Conservation (phyloP, 2,329 filamentous ascomycete genomes). For the Diaporthe amygdali region DNA sequence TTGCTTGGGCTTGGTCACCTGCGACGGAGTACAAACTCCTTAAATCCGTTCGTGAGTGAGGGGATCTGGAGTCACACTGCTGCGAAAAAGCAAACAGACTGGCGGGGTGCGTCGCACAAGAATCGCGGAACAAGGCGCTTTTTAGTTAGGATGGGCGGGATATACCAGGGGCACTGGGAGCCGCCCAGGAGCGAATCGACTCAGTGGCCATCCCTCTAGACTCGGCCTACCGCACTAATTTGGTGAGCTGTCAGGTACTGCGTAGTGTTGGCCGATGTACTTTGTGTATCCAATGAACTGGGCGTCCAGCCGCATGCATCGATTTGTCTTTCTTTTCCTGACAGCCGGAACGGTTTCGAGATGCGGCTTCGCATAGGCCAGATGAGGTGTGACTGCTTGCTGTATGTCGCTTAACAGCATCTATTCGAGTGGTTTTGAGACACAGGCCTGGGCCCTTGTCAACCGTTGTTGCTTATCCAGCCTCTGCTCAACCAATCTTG, state of each 20-base stretch:
- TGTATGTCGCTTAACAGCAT: neutral
- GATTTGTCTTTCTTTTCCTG: neutral
- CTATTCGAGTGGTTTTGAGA: neutral
- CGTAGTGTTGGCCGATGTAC: neutral
- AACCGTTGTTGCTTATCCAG: neutral
- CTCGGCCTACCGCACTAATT: neutral
- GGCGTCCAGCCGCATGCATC: neutral
- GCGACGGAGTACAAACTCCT: conserved; percentile 25
- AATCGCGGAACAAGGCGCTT: neutral
- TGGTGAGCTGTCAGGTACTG: neutral
- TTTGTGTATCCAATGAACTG: neutral
- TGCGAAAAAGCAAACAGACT: neutral
- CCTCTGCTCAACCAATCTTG: no score
- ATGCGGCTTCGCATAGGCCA: neutral
- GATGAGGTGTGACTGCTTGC: neutral
- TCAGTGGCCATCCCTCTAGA: neutral
- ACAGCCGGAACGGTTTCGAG: conserved; percentile 7
- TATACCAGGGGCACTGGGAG: neutral
- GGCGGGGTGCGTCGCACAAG: neutral
- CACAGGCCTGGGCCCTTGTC: neutral
- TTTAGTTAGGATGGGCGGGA: neutral
- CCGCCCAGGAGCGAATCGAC: neutral
- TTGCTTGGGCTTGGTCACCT: conserved; percentile 25
- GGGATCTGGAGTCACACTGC: neutral
- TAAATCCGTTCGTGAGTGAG: conserved; percentile 11